Evolutionary conservation across 169 alveolate species (phyloP).

Genomic region (Haemoproteus tartakovskyi): DNA sequence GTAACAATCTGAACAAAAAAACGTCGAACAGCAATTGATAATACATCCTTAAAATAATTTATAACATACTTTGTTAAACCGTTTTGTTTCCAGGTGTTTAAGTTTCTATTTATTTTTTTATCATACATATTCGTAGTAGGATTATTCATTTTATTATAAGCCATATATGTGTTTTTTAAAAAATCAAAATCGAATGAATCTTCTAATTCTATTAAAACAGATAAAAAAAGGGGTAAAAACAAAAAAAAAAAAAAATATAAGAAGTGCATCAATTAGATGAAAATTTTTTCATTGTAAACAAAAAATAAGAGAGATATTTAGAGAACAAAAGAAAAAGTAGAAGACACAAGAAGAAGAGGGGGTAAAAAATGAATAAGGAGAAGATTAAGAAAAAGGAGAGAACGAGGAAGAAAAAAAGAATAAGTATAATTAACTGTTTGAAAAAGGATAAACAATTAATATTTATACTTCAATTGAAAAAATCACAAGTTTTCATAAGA

Average conservation of each 20-base stretch:
- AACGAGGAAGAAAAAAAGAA: too few relatives aligned
- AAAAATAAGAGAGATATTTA: background rate
- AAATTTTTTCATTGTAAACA: background rate
- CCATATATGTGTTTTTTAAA: slow-evolving; percentile 6
- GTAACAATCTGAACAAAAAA: slow-evolving; percentile 10
- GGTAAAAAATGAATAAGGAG: too few relatives aligned
- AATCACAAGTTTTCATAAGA: too few relatives aligned
- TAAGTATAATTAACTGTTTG: too few relatives aligned
- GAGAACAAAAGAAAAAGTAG: background rate
- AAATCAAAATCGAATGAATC: slow-evolving; percentile 3
- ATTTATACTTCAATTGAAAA: too few relatives aligned
- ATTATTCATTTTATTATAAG: background rate
- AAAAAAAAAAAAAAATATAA: too few relatives aligned
- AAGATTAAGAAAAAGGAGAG: too few relatives aligned
- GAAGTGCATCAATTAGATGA: background rate
- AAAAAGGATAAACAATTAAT: too few relatives aligned
- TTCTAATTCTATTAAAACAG: slow-evolving; percentile 26
- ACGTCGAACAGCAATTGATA: slow-evolving; percentile 39
- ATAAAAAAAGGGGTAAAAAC: background rate
- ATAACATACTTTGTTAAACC: background rate
- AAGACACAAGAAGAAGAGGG: too few relatives aligned
- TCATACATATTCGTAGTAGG: background rate
- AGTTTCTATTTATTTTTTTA: background rate
- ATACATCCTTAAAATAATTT: slow-evolving; percentile 8
- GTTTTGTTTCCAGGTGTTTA: slow-evolving; percentile 6